Evolutionary conservation across 2,329 filamentous ascomycete genomes (phyloP), one percentile per base, ranked within the genome.

Genomic region (Fusarium sp.): DNA sequence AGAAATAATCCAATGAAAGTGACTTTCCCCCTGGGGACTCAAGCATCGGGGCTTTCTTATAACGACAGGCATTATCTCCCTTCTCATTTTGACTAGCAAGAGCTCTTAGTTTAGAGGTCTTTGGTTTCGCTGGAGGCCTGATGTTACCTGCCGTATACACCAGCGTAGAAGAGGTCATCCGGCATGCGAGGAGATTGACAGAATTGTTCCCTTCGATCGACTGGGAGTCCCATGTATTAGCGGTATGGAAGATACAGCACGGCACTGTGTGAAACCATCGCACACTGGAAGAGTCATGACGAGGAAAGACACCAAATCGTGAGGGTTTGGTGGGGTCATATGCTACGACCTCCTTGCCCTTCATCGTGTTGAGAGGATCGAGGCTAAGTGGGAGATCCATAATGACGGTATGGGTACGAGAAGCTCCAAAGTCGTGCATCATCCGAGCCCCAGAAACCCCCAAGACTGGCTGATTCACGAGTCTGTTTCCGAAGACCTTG

Each of bases 371-470:
- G 42, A 89, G 76, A 0, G 90, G 90, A 64, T 92, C 87, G 2
- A 93, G 81, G 0, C 87, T 88, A 1, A 93, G 81, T 0, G 91
- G 91, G 13, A 93, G 82, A 73, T 93, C 91, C 80, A 93, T 85
- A 60, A 93, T 91, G 40, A 93, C 81, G 0, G 90, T 92, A 73
- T 92, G 85, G 8, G 76, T 78, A 8, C 81, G 83, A 3, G 90
- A 91, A 3, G 91, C 90, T 17, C 91, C 91, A 78, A 93, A 93
- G 77, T 93, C 91, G 75, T 93, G 91, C 90, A 93, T 93, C 86
- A 93, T 91, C 76, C 91, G 92, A 3, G 90, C 88, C 2, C 87
- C 87, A 7, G 83, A 82, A 30, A 93, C 83, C 0, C 90, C 90
- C 0, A 89, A 86, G 0, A 93, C 84, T 0, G 89, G 82, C 27